phyloP scores from a whole-genome alignment of 2,329 filamentous ascomycete genomes.

The Lecanicillium sp. region DNA sequence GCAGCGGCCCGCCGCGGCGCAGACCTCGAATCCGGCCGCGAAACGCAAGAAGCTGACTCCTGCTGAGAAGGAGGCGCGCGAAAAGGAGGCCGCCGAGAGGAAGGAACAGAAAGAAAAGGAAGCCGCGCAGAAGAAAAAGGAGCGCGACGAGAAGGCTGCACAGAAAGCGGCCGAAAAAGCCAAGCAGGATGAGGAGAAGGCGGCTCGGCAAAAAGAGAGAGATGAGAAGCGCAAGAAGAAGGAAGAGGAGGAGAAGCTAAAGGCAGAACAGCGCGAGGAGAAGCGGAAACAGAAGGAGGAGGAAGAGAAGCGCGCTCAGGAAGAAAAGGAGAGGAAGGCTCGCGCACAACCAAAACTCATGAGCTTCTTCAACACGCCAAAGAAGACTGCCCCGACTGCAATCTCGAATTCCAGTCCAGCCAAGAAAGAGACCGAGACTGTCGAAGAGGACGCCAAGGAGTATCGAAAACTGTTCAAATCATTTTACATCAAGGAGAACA shows the following conservation, averaged over 20 bases:
- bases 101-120: constrained; percentile 30
- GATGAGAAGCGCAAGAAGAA: constrained; percentile 36
- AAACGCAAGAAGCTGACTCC: constrained; percentile 40
- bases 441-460: constrained; percentile 26
- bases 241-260: constrained; percentile 34
- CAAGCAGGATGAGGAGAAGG: constrained; percentile 35
- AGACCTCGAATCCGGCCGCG: constrained; percentile 20
- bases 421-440: constrained; percentile 20
- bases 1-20: constrained; percentile 19
- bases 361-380: constrained; percentile 41
- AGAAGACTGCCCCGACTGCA: constrained; percentile 32
- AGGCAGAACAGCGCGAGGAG: constrained; percentile 37
- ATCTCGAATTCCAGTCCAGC: constrained; percentile 24
- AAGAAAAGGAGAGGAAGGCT: constrained; percentile 45
- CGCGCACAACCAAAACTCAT: constrained; percentile 41
- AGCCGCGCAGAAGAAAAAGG: constrained; percentile 28
- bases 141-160: constrained; percentile 26
- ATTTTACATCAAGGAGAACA: constrained; percentile 72
- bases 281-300: constrained; percentile 48
- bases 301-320: constrained; percentile 32
- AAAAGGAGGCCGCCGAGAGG: constrained; percentile 32
- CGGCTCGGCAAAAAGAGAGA: constrained; percentile 30
- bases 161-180: constrained; percentile 31
- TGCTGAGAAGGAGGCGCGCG: constrained; percentile 33
- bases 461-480: constrained; percentile 71